These are phyloP conservation scores for Closterium sp. DNA, from an alignment of 139 green algal genomes.

Conservation along the genomic window DNA sequence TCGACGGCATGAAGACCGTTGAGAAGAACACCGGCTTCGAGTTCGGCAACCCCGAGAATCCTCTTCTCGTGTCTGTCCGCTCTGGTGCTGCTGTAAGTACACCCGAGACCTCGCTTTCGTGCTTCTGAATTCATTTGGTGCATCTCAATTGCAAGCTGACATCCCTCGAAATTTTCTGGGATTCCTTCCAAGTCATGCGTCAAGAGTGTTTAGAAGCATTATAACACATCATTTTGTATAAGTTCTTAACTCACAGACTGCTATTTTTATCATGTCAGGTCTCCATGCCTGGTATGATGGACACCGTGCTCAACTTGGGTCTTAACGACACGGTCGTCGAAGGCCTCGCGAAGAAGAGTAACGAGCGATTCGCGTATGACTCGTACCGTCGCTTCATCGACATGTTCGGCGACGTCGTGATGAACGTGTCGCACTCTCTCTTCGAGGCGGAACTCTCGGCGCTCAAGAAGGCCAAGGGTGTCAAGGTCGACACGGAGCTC, in stretches of 20 bases:
- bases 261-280: neutral
- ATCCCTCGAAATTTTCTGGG: too few species aligned
- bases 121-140: neutral
- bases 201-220: too few species aligned
- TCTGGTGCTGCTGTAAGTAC: conserved; percentile 71
- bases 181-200: too few species aligned
- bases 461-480: conserved; percentile 67
- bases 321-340: conserved; percentile 77
- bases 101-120: neutral
- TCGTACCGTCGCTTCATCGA: conserved; percentile 80
- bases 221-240: too few species aligned
- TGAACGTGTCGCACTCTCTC: conserved; percentile 73
- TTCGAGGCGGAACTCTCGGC: conserved; percentile 78
- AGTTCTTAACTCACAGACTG: neutral
- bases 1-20: conserved; percentile 58
- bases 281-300: conserved; percentile 87
- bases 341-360: conserved; percentile 61
- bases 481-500: conserved; percentile 77
- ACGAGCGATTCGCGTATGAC: conserved; percentile 58
- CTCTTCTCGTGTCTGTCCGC: conserved; percentile 81
- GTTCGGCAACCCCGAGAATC: conserved; percentile 70
- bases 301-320: conserved; percentile 88
- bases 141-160: neutral
- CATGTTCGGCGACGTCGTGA: conserved; percentile 73
- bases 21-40: conserved; percentile 68